These are phyloP conservation scores for Yamadazyma conglobata DNA, from an alignment of 1,139 yeast species.

Conservation along the genomic window DNA sequence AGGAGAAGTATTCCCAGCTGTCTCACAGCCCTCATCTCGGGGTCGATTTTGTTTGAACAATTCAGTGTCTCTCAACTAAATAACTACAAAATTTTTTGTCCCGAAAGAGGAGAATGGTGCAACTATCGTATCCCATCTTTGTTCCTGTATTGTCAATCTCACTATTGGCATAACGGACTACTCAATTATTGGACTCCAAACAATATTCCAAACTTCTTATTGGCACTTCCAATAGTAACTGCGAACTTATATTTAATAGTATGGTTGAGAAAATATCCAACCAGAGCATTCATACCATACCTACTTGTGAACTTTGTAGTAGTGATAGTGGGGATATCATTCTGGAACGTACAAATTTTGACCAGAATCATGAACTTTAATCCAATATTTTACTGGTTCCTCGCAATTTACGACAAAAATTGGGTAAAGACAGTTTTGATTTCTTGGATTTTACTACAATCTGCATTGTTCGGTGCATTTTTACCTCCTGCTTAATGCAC, in stretches of 20 bases:
- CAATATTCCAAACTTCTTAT: constrained; percentile 79
- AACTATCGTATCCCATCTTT: constrained; percentile 51
- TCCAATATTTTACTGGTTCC: constrained; percentile 74
- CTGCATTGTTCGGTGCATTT: constrained; percentile 60
- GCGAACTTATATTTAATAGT: constrained; percentile 30
- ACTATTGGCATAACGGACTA: constrained; percentile 86
- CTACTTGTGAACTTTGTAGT: constrained; percentile 39
- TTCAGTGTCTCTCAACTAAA: constrained; percentile 46
- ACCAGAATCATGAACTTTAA: constrained; percentile 74
- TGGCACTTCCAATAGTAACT: constrained; percentile 66
- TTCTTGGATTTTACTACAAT: constrained; percentile 56
- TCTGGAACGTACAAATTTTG: constrained; percentile 85
- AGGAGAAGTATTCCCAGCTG: constrained; percentile 1
- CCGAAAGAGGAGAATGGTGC: constrained; percentile 82
- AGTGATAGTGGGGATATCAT: constrained; percentile 49
- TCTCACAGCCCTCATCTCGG: constrained; percentile 39
- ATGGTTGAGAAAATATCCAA: constrained; percentile 37
- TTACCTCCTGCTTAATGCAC: constrained; percentile 75
- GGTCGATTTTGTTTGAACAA: constrained; percentile 47
- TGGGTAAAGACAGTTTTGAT: constrained; percentile 24
- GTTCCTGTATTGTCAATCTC: constrained; percentile 68
- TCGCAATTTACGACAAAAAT: constrained; percentile 30
- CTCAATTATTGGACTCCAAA: constrained; percentile 75
- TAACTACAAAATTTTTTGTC: constrained; percentile 63
- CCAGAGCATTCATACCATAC: constrained; percentile 28